These are phyloP conservation scores for Mycena alexandri DNA, from an alignment of 768 basidiomycete genomes.

Conservation along the genomic window DNA sequence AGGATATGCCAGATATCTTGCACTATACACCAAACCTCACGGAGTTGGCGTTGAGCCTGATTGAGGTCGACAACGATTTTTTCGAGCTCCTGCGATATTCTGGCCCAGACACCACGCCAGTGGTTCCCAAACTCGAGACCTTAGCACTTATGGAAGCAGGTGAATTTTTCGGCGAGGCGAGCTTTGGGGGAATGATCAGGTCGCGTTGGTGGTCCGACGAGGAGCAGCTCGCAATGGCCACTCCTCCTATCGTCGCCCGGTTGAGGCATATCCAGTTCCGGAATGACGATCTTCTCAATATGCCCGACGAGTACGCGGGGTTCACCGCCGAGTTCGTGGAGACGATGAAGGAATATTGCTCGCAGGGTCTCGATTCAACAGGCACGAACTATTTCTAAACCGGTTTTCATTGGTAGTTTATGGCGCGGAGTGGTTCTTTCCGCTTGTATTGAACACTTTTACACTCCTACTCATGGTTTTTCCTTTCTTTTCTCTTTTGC, in stretches of 20 bases:
- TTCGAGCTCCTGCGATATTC: conserved; percentile 1
- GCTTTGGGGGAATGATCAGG: not conserved
- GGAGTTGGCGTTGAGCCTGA: not conserved
- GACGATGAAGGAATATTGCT: no score
- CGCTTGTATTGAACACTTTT: no score
- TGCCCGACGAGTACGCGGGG: no score
- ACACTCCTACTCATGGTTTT: not conserved
- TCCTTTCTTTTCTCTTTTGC: not conserved
- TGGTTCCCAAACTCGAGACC: conserved; percentile 19
- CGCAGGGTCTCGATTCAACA: no score
- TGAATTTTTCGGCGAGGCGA: not conserved
- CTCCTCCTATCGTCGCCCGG: not conserved
- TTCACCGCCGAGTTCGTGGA: no score
- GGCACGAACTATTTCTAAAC: no score
- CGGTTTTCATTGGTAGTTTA: no score
- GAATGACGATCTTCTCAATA: not conserved
- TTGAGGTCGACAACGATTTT: not conserved
- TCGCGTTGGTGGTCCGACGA: conserved; percentile 17
- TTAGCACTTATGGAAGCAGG: not conserved
- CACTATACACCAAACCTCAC: not conserved
- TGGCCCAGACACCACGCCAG: not conserved
- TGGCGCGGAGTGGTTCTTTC: no score
- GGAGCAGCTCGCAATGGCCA: not conserved
- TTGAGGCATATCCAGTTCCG: not conserved
- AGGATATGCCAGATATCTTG: not conserved